phyloP scores from a whole-genome alignment of 352 stramenopile species.

The Pythium grandisporangium region DNA sequence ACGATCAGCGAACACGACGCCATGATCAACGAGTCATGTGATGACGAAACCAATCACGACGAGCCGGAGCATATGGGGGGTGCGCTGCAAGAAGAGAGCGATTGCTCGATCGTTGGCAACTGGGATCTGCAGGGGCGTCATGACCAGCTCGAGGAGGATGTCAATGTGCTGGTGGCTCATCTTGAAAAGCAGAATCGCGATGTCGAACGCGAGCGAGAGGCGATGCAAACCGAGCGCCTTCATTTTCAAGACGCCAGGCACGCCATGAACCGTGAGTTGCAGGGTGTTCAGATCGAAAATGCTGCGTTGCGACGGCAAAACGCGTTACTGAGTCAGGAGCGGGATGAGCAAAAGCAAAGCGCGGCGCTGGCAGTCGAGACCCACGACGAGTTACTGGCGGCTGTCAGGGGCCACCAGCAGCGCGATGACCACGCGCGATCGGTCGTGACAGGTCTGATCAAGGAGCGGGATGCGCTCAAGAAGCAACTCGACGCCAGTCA shows the following conservation, averaged over 20 bases:
- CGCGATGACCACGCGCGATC: conserved; percentile 21
- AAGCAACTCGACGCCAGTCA: conserved; percentile 38
- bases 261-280: conserved; percentile 18
- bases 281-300: conserved; percentile 28
- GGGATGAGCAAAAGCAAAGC: conserved; percentile 14
- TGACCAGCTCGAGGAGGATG: conserved; percentile 40
- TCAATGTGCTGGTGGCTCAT: conserved; percentile 45
- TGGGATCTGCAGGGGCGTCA: background rate
- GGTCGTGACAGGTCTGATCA: conserved; percentile 8
- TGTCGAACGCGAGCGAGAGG: conserved; percentile 15
- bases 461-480: conserved; percentile 19
- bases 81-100: too few species aligned
- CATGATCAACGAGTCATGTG: too few species aligned
- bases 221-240: conserved; percentile 8
- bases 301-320: conserved; percentile 36
- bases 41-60: too few species aligned
- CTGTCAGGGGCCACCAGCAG: conserved; percentile 32
- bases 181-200: conserved; percentile 28
- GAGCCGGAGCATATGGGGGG: too few species aligned
- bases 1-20: too few species aligned
- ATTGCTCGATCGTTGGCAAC: too few species aligned
- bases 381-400: conserved; percentile 38
- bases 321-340: conserved; percentile 13
- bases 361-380: conserved; percentile 16
- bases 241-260: conserved; percentile 1